phyloP scores from a whole-genome alignment of 2,329 filamentous ascomycete species.

The Phialophora expanda region DNA sequence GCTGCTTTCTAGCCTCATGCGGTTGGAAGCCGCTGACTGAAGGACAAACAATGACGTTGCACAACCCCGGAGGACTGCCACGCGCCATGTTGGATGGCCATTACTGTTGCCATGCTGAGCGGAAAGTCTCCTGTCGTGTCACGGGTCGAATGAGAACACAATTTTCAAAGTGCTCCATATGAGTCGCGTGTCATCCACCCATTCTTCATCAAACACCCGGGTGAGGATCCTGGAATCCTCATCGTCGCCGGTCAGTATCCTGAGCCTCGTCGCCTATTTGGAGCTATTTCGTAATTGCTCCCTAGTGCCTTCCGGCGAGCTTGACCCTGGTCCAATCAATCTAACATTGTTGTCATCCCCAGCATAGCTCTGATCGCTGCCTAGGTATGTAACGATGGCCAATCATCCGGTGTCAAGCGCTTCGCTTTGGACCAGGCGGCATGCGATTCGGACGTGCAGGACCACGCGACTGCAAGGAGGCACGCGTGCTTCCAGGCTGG shows the following conservation, averaged over 20 bases:
- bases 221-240: neutral
- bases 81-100: neutral
- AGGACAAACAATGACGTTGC: conserved; percentile 2
- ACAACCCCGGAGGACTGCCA: conserved; percentile 4
- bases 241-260: neutral
- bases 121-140: neutral
- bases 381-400: neutral
- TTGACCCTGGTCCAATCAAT: neutral
- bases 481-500: too few species aligned
- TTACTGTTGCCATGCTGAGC: neutral
- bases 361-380: neutral
- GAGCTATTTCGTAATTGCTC: neutral
- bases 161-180: neutral
- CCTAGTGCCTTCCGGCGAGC: neutral
- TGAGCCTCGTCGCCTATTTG: neutral
- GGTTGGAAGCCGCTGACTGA: conserved; percentile 4
- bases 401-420: neutral
- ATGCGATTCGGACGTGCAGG: neutral
- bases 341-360: neutral
- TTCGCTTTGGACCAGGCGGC: neutral
- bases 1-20: neutral
- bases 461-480: too few species aligned
- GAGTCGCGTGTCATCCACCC: neutral
- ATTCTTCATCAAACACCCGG: neutral
- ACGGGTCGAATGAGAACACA: neutral